Conservation (phyloP, 129 eudicot genomes). For the Silybum marianum region DNA sequence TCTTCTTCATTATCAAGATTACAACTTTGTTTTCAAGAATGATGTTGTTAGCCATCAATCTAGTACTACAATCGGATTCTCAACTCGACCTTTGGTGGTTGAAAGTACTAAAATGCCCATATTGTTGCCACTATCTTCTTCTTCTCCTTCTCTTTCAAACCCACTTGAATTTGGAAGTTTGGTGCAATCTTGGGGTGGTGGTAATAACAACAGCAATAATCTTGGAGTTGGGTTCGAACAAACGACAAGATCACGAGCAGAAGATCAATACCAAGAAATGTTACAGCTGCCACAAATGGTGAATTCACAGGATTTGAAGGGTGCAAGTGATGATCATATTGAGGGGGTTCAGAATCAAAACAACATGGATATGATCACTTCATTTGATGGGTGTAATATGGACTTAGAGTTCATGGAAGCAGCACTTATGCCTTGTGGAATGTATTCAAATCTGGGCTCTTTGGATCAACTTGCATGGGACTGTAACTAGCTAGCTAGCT, state of each 20-base stretch:
- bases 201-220: conserved; percentile 9
- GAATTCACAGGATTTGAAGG: conserved; percentile 27
- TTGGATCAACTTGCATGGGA: conserved; percentile 82
- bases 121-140: conserved; percentile 32
- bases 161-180: conserved; percentile 40
- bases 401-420: conserved; percentile 80
- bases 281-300: conserved; percentile 24
- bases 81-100: conserved; percentile 40
- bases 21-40: conserved; percentile 24
- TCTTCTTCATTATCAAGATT: conserved; percentile 42
- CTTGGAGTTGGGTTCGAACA: conserved; percentile 28
- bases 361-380: conserved; percentile 30
- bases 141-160: conserved; percentile 19
- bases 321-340: conserved; percentile 5
- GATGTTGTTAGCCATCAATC: conserved; percentile 24
- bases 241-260: conserved; percentile 23
- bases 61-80: conserved; percentile 36
- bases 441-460: conserved; percentile 45
- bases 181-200: conserved; percentile 44
- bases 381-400: conserved; percentile 54
- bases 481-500: conserved; percentile 27
- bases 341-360: conserved; percentile 1
- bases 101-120: conserved; percentile 32
- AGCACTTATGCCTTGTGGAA: conserved; percentile 56
- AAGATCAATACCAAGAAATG: conserved; percentile 26